phyloP scores from a whole-genome alignment of 1,139 yeast species.

The Taiozyma sp. region DNA sequence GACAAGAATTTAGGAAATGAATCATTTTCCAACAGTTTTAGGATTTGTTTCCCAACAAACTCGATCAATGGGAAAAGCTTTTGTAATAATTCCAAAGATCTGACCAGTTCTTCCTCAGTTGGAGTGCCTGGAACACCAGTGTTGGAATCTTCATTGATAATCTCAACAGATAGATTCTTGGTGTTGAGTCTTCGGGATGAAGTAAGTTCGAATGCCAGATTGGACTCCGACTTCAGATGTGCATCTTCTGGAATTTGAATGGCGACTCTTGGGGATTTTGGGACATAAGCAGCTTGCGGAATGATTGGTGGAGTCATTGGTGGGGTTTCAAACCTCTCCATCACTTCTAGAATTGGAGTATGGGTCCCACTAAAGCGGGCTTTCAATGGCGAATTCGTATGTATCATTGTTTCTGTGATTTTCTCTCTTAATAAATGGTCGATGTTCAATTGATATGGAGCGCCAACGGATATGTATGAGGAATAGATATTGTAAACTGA shows the following conservation, averaged over 20 bases:
- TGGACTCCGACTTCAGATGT: neutral
- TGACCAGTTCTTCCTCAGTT: slow-evolving; percentile 23
- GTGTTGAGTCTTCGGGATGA: slow-evolving; percentile 6
- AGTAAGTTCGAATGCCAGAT: neutral
- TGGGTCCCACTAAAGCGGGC: slow-evolving; percentile 8
- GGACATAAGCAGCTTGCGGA: neutral
- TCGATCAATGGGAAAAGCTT: slow-evolving; percentile 36
- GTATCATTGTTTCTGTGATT: slow-evolving; percentile 42
- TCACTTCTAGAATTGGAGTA: neutral
- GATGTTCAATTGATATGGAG: slow-evolving; percentile 71
- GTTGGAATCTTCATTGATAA: slow-evolving; percentile 2
- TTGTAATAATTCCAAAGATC: slow-evolving; percentile 32
- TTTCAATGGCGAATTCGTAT: slow-evolving; percentile 29
- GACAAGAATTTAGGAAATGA: slow-evolving; percentile 66
- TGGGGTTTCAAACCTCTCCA: neutral
- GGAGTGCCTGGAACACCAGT: slow-evolving; percentile 15
- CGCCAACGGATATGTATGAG: slow-evolving; percentile 61
- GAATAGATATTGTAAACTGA: slow-evolving; percentile 61
- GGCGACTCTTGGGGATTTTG: neutral
- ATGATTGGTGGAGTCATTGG: neutral
- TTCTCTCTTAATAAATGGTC: slow-evolving; percentile 51
- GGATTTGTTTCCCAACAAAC: slow-evolving; percentile 43
- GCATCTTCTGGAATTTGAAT: neutral
- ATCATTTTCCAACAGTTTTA: slow-evolving; percentile 64
- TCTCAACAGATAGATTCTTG: slow-evolving; percentile 18